Conservation (phyloP, 2,329 filamentous ascomycete genomes). For the Colletotrichum sidae region DNA sequence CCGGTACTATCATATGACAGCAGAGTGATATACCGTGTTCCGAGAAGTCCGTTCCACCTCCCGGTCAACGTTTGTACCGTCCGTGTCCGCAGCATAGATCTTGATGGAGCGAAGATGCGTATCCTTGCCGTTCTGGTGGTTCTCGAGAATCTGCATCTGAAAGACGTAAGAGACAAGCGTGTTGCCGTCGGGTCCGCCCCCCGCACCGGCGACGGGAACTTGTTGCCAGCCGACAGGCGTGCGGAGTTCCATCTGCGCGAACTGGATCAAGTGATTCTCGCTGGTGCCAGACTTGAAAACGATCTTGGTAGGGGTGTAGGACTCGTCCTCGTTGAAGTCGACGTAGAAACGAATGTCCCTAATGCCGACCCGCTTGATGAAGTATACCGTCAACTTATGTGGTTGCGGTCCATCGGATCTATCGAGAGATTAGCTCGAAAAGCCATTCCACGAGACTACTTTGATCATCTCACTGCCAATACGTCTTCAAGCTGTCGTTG, state of each 20-base stretch:
- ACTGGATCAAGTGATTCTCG: conserved; percentile 91
- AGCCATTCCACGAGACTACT: background rate
- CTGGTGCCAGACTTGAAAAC: conserved; percentile 89
- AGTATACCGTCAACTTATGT: conserved; percentile 85
- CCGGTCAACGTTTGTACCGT: conserved; percentile 52
- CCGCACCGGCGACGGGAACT: conserved; percentile 70
- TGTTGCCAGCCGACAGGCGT: conserved; percentile 92
- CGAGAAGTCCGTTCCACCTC: conserved; percentile 43
- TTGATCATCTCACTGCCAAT: conserved; percentile 76
- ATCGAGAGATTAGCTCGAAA: conserved; percentile 7
- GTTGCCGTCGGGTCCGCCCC: conserved; percentile 73
- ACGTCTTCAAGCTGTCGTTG: conserved; percentile 77
- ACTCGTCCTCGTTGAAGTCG: conserved; percentile 93
- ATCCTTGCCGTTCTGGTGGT: conserved; percentile 99
- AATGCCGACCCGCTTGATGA: conserved; percentile 84
- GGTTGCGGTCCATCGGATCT: conserved; percentile 88
- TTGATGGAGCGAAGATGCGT: conserved; percentile 96
- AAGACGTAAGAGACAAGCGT: conserved; percentile 90
- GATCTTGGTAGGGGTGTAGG: conserved; percentile 95
- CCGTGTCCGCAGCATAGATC: conserved; percentile 75
- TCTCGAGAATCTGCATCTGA: conserved; percentile 91
- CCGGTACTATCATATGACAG: background rate
- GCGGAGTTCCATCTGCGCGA: conserved; percentile 81
- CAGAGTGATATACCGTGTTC: background rate
- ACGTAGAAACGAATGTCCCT: conserved; percentile 85